Conservation (phyloP, 306 rosid genomes). For the Casuarina equisetifolia region DNA sequence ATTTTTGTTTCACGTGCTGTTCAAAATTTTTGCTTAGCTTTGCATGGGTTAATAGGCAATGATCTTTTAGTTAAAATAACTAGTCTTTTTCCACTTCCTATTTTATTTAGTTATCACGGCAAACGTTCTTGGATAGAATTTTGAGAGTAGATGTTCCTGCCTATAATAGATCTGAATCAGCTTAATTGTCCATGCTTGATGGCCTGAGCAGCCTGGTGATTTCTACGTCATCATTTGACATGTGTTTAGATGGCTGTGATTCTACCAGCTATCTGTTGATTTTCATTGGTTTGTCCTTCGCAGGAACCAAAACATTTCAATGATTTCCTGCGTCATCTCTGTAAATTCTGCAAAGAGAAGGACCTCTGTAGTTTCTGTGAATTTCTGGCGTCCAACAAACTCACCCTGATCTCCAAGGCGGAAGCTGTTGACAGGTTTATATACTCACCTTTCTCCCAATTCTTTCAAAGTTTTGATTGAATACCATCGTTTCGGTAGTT, state of each 20-base stretch:
- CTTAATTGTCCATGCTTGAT: conserved; percentile 16
- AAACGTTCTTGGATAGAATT: background rate
- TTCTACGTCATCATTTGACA: background rate
- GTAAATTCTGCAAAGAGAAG: conserved; percentile 58
- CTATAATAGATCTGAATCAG: background rate
- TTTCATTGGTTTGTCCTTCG: background rate
- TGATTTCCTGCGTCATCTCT: conserved; percentile 56
- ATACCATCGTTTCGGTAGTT: background rate
- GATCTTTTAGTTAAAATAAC: background rate
- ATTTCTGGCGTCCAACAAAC: conserved; percentile 55
- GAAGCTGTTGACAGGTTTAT: conserved; percentile 84
- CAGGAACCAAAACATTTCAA: conserved; percentile 95
- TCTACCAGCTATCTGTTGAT: background rate
- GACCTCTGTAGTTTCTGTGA: conserved; percentile 53
- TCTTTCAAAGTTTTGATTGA: conserved; percentile 6
- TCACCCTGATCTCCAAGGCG: conserved; percentile 66
- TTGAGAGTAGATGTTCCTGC: background rate
- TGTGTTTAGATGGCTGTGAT: background rate
- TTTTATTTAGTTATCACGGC: conserved; percentile 3
- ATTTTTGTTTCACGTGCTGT: background rate
- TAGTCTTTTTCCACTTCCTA: background rate
- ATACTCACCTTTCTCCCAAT: conserved; percentile 5
- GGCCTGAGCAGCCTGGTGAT: conserved; percentile 10
- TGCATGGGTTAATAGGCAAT: background rate
- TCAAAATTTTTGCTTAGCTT: background rate